A percentile compares a stretch with the other conserved stretches of the same genome.
These are phyloP conservation scores for Teunomyces kruisii DNA, from an alignment of 805 yeast species.

Conservation along the genomic window DNA sequence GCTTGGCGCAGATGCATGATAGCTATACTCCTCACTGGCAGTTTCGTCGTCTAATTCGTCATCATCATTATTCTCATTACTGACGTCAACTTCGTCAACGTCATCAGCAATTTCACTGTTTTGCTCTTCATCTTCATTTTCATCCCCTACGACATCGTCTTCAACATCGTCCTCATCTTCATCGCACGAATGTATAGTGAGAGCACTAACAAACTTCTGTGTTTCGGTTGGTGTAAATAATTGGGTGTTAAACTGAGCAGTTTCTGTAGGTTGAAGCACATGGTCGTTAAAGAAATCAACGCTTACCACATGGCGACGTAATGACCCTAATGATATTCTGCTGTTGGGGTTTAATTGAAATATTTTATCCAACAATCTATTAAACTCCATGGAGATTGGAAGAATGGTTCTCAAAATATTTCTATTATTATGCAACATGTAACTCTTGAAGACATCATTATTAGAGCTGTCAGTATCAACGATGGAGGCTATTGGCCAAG, in stretches of 20 bases:
- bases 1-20: constrained; percentile 7
- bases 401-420: constrained; percentile 60
- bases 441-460: constrained; percentile 59
- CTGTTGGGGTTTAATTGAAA: constrained; percentile 49
- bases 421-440: constrained; percentile 46
- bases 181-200: constrained; percentile 3
- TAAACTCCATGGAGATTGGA: constrained; percentile 69
- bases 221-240: constrained; percentile 2
- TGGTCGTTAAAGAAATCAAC: constrained; percentile 33
- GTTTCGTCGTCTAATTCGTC: constrained; percentile 4
- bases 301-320: constrained; percentile 37
- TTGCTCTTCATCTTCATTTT: background rate
- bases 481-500: constrained; percentile 82
- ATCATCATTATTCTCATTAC: background rate
- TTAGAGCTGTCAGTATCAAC: constrained; percentile 44
- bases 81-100: background rate
- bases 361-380: constrained; percentile 46
- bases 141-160: background rate
- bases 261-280: background rate
- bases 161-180: background rate
- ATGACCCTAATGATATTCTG: constrained; percentile 40
- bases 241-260: background rate
- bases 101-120: constrained; percentile 4
- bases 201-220: constrained; percentile 3
- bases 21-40: background rate